Evolutionary conservation across 768 basidiomycete species (phyloP), one percentile per base, ranked within the genome.

Genomic region (Solioccasus polychromus): DNA sequence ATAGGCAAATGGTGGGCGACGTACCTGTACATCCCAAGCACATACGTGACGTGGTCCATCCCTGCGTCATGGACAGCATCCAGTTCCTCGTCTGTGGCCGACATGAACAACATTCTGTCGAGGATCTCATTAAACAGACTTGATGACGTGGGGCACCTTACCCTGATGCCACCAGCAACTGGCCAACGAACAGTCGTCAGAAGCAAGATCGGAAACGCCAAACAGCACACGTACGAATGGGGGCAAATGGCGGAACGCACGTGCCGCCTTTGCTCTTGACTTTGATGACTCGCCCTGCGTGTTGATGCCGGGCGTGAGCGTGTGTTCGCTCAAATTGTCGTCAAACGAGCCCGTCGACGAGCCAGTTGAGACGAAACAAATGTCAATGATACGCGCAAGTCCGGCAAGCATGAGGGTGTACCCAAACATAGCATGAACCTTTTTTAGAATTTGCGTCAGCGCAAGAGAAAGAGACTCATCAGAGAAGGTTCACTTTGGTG

Each of bases 1-100:
- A 15, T 29, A 12, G 26, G 8, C 18, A 17, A 3, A 6, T 15
- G 20, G 20, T 35, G 28, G 45, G 24, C 17, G 26, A 42, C 75
- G 23, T 30, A 85, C 88, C 85, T 85, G 70, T 83, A 85, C 75
- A 92, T 84, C 60, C 88, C 85, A 15, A 93, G 74, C 29, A 87
- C 74, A 57, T 94, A 95, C 0, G 92, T 92, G 47, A 93, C 92
- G 57, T 92, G 90, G 62, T 95, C 93, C 82, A 95, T 90, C 34
- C 78, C 85, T 17, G 69, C 71, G 11, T 78, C 78, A 51, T 89
- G 74, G 4, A 85, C 78, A 49, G 75, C 87, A 20, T 75, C 57
- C 23, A 95, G 69, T 63, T 95, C 90, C 68, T 97, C 93, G 61
- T 97, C 92, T 0, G 94, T 96, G 0, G 85, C 94, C 12, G 87